Conservation (phyloP, 805 yeast genomes). For the Cyberlindnera samutprakarnensis region DNA sequence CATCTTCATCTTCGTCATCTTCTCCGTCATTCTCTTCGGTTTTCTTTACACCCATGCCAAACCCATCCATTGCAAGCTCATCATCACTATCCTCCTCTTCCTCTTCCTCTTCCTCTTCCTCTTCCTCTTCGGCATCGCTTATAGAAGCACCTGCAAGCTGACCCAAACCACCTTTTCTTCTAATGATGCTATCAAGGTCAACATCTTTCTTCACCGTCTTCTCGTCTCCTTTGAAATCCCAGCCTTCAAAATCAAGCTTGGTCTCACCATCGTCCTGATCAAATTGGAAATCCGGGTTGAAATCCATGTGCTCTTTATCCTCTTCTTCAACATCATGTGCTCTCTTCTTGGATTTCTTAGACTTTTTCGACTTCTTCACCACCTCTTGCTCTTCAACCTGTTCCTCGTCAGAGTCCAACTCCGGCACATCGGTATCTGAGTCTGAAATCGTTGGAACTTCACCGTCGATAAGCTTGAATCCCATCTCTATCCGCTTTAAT, state of each 20-base stretch:
- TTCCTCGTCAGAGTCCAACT: conserved; percentile 42
- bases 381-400: conserved; percentile 3
- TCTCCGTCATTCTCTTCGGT: conserved; percentile 26
- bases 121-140: conserved; percentile 32
- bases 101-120: conserved; percentile 33
- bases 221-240: conserved; percentile 68
- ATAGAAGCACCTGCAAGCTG: conserved; percentile 40
- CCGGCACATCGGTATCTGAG: conserved; percentile 47
- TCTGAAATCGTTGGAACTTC: conserved; percentile 72
- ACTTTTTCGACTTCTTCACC: conserved; percentile 19
- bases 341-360: conserved; percentile 18
- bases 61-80: conserved; percentile 39
- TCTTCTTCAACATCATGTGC: conserved; percentile 19
- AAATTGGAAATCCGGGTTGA: conserved; percentile 72
- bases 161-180: conserved; percentile 74
- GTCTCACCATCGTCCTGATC: conserved; percentile 52
- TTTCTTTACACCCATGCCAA: conserved; percentile 29
- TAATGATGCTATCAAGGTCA: conserved; percentile 81
- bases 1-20: conserved; percentile 27
- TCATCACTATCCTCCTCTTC: conserved; percentile 30
- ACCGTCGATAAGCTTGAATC: conserved; percentile 32
- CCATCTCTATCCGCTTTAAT: too few species aligned
- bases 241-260: conserved; percentile 53
- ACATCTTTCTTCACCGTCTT: conserved; percentile 45
- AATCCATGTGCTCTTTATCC: conserved; percentile 40